These are phyloP conservation scores for Kluyveromyces wickerhamii DNA, from an alignment of 805 yeast species.

Conservation along the genomic window DNA sequence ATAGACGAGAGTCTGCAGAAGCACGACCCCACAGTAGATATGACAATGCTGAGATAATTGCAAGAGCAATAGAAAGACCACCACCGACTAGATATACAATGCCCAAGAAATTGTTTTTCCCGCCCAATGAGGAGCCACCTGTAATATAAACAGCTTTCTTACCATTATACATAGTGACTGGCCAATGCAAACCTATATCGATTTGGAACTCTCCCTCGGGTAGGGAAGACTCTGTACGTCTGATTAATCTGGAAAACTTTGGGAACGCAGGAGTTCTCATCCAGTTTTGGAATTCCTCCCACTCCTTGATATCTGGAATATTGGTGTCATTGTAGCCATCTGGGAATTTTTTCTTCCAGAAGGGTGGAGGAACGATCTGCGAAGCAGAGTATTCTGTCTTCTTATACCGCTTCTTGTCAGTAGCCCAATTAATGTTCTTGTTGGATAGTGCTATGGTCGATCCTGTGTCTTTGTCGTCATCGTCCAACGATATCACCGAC, in stretches of 20 bases:
- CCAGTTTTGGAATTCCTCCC: constrained; percentile 94
- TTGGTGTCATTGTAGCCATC: constrained; percentile 81
- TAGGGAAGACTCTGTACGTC: constrained; percentile 50
- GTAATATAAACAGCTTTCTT: constrained; percentile 58
- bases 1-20: constrained; percentile 58
- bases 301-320: constrained; percentile 62
- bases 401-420: constrained; percentile 66
- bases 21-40: constrained; percentile 61
- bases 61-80: constrained; percentile 54
- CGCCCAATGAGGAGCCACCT: constrained; percentile 68
- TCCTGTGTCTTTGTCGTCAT: constrained; percentile 26
- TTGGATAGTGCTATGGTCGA: constrained; percentile 34
- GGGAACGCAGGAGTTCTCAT: constrained; percentile 84
- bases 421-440: constrained; percentile 73
- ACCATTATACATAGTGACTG: constrained; percentile 62
- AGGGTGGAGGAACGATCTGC: constrained; percentile 89
- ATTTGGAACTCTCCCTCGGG: constrained; percentile 55
- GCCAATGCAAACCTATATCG: constrained; percentile 68
- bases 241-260: constrained; percentile 54
- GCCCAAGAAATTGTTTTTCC: constrained; percentile 67
- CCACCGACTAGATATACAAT: constrained; percentile 71
- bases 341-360: constrained; percentile 75
- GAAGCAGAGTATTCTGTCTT: constrained; percentile 58
- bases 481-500: constrained; percentile 15
- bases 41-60: constrained; percentile 42